Base-by-base conservation (phyloP, 202 grass and related monocot species). In the Setaria viridis region DNA sequence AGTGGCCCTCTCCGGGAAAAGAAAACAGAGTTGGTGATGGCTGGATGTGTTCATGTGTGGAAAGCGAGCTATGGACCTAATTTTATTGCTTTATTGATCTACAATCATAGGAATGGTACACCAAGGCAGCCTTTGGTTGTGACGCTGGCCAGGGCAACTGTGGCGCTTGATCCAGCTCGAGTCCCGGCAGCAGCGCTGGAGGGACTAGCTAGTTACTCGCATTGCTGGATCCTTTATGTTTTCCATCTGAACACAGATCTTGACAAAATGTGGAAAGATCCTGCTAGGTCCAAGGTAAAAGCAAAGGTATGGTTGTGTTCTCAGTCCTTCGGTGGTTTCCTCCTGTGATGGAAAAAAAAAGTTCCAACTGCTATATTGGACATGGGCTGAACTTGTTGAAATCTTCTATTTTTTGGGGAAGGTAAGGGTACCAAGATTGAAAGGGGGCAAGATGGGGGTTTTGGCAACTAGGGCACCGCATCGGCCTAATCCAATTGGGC, bases 201-300 rank as follows among this genome's bases (percentile, higher is more conserved):
- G 82, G 96, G 96, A 21, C 90, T 95, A 37, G 62, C 88, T 21
- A 80, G 72, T 79, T 98, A 91, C 71, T 98, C 96, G 0, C 96
- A 98, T 64, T 98, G 96, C 64, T 98, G 96, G 96, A 88, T 98
- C 67, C 86, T 98, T 49, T 98, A 95, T 87, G 96, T 98, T 29
- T 95, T 98, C 81, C 96, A 98, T 86, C 79, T 95, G 30, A 98
- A 98, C 70, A 98, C 96, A 37, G 86, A 95, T 79, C 90, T 98
- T 84, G 91, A 98, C 66, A 98, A 94, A 70, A 86, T 95, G 60
- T 98, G 96, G 96, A 98, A 94, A 69, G 90, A 95, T 32, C 93
- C 93, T 65, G 90, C 88, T 77, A 90, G 93, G 32, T 98, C 96
- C 62, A 98, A 98, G 82, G 53, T 95, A 72, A 98, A 98, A 69